These are phyloP conservation scores for Irpex sp. DNA, from an alignment of 1,284 basidiomycete genomes.

Conservation along the genomic window DNA sequence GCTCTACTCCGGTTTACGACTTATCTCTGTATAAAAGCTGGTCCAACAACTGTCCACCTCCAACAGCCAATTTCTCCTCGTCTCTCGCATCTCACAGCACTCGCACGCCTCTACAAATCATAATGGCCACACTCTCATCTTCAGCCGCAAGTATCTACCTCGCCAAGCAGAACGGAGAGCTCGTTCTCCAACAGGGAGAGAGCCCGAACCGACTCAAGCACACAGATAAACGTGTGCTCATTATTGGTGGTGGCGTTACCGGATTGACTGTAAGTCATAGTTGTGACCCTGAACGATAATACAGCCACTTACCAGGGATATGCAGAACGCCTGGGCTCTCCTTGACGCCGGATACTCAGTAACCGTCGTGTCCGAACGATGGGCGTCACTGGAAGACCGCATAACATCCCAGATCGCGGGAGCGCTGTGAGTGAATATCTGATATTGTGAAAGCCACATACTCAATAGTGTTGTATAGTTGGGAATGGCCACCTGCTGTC, in stretches of 20 bases:
- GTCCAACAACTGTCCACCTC: background rate
- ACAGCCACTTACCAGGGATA: background rate
- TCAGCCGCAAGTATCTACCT: conserved; percentile 11
- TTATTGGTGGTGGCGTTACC: conserved; percentile 25
- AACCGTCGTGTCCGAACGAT: conserved; percentile 26
- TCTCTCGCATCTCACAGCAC: background rate
- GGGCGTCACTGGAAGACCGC: conserved; percentile 22
- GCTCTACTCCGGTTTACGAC: background rate
- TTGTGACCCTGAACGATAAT: background rate
- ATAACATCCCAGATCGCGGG: conserved; percentile 31
- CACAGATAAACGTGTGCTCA: conserved; percentile 17
- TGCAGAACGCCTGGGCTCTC: conserved; percentile 28
- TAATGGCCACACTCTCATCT: background rate
- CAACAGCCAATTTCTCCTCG: background rate
- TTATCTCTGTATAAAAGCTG: background rate
- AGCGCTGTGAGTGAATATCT: conserved; percentile 19
- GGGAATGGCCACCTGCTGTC: conserved; percentile 34
- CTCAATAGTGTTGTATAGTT: conserved; percentile 14
- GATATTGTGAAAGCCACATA: background rate
- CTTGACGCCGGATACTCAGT: conserved; percentile 30
- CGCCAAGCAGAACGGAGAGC: conserved; percentile 13
- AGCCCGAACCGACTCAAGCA: conserved; percentile 11
- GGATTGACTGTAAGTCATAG: conserved; percentile 19
- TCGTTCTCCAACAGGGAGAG: conserved; percentile 11
- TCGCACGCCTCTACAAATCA: background rate